Evolutionary conservation across 495 filamentous ascomycete genomes (phyloP).

Genomic region (Emericellopsis terricola): DNA sequence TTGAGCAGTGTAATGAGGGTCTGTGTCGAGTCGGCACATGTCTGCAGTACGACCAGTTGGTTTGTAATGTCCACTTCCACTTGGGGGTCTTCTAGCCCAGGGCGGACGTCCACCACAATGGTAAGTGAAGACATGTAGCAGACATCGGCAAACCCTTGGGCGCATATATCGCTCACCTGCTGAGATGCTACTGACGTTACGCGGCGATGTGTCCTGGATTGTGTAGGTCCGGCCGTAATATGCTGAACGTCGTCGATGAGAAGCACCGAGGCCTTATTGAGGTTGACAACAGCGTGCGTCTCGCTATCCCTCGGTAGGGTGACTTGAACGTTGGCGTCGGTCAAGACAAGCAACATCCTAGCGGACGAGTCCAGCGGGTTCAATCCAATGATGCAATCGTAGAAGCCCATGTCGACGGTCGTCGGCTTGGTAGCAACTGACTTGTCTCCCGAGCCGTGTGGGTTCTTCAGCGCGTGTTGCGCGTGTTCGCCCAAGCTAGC

Average conservation of each 20-base stretch:
- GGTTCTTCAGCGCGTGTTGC: slow-evolving; percentile 18
- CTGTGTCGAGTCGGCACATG: slow-evolving; percentile 92
- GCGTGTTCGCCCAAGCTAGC: slow-evolving; percentile 51
- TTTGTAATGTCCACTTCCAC: slow-evolving; percentile 69
- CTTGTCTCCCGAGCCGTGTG: background rate
- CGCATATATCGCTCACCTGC: slow-evolving; percentile 47
- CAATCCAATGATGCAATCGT: slow-evolving; percentile 67
- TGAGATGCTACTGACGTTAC: slow-evolving; percentile 30
- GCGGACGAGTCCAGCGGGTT: slow-evolving; percentile 63
- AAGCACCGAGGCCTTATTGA: slow-evolving; percentile 67
- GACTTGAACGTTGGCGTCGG: slow-evolving; percentile 50
- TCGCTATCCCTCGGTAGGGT: slow-evolving; percentile 40
- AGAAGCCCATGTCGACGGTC: slow-evolving; percentile 54
- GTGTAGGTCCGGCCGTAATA: slow-evolving; percentile 26
- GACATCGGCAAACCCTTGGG: slow-evolving; percentile 65
- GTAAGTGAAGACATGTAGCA: slow-evolving; percentile 68
- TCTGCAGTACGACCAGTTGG: slow-evolving; percentile 78
- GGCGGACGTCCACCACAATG: slow-evolving; percentile 34
- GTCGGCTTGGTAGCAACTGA: slow-evolving; percentile 19
- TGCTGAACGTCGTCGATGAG: slow-evolving; percentile 60
- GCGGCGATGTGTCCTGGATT: slow-evolving; percentile 18
- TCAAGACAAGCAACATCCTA: slow-evolving; percentile 60
- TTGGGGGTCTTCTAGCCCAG: slow-evolving; percentile 35
- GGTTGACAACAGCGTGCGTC: slow-evolving; percentile 39
- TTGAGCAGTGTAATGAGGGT: slow-evolving; percentile 70